These are phyloP conservation scores for Phytophthora cactorum DNA, from an alignment of 352 stramenopile genomes.

Conservation along the genomic window DNA sequence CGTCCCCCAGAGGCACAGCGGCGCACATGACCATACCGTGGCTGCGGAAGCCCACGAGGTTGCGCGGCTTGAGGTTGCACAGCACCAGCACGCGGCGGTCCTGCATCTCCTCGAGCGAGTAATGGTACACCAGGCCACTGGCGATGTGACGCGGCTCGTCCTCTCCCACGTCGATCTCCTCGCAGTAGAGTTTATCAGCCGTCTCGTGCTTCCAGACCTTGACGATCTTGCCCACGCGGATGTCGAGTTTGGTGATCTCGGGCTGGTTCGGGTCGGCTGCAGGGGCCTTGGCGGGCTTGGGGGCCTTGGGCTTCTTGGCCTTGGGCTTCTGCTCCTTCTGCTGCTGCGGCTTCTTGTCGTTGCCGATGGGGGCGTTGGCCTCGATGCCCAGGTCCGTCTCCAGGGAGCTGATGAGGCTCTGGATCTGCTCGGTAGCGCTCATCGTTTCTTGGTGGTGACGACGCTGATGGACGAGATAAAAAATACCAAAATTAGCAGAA, in stretches of 20 bases:
- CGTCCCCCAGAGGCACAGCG: conserved; percentile 63
- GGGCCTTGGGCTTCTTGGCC: conserved; percentile 50
- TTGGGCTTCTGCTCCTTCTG: conserved; percentile 49
- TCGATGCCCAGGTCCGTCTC: conserved; percentile 82
- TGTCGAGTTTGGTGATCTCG: conserved; percentile 93
- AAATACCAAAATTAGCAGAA: not conserved
- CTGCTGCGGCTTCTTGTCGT: conserved; percentile 36
- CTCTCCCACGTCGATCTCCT: conserved; percentile 93
- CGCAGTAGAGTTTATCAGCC: conserved; percentile 92
- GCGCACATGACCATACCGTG: conserved; percentile 94
- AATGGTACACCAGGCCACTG: conserved; percentile 86
- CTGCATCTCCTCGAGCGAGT: conserved; percentile 90
- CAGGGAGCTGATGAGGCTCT: conserved; percentile 70
- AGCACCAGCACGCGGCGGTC: conserved; percentile 85
- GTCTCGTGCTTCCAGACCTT: conserved; percentile 94
- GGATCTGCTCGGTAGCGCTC: conserved; percentile 65
- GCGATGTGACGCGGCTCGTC: conserved; percentile 87
- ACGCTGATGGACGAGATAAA: conserved; percentile 22
- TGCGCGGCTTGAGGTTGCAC: conserved; percentile 92
- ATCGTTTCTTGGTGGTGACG: conserved; percentile 7
- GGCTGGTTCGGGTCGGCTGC: conserved; percentile 61
- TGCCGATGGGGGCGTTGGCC: conserved; percentile 56
- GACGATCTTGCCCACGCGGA: conserved; percentile 91
- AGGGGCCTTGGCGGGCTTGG: conserved; percentile 54
- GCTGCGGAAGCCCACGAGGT: conserved; percentile 91